Evolutionary conservation across 768 basidiomycete genomes (phyloP).

Genomic region (Pleurotus giganteus): DNA sequence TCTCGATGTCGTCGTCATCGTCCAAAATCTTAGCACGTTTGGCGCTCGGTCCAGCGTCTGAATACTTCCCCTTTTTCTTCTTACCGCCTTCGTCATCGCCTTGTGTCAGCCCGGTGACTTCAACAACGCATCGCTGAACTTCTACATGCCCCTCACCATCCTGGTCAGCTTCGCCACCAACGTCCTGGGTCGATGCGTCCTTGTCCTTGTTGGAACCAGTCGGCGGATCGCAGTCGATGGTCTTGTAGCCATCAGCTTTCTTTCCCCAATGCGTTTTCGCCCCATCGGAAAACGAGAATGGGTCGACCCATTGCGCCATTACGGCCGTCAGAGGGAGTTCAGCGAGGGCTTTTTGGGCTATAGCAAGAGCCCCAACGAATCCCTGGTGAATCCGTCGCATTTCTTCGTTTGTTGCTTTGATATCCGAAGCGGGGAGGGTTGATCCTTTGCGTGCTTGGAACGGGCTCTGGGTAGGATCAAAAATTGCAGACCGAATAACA

Average conservation of each 20-base stretch:
- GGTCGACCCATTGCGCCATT: slow-evolving; percentile 39
- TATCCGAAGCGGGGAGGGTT: background rate
- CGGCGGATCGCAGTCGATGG: slow-evolving; percentile 4
- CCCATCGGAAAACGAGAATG: slow-evolving; percentile 49
- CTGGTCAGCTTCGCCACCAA: background rate
- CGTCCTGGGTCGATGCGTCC: slow-evolving; percentile 6
- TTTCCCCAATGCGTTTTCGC: slow-evolving; percentile 50
- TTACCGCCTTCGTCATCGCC: background rate
- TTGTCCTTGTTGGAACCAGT: slow-evolving; percentile 9
- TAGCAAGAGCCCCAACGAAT: slow-evolving; percentile 43
- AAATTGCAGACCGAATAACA: slow-evolving; percentile 46
- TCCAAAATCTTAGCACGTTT: slow-evolving; percentile 17
- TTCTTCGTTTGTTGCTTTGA: background rate
- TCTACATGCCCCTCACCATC: background rate
- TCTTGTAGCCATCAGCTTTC: slow-evolving; percentile 39
- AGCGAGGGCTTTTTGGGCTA: slow-evolving; percentile 38
- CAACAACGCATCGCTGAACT: background rate
- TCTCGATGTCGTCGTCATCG: slow-evolving; percentile 31
- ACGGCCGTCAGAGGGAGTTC: slow-evolving; percentile 51
- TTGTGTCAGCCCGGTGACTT: background rate
- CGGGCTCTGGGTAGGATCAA: background rate
- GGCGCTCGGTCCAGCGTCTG: slow-evolving; percentile 11
- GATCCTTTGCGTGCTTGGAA: background rate
- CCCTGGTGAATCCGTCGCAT: slow-evolving; percentile 13
- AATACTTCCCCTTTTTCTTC: background rate